These are phyloP conservation scores for Cercospora beticola DNA, from an alignment of 2,329 filamentous ascomycete species.

Conservation along the genomic window DNA sequence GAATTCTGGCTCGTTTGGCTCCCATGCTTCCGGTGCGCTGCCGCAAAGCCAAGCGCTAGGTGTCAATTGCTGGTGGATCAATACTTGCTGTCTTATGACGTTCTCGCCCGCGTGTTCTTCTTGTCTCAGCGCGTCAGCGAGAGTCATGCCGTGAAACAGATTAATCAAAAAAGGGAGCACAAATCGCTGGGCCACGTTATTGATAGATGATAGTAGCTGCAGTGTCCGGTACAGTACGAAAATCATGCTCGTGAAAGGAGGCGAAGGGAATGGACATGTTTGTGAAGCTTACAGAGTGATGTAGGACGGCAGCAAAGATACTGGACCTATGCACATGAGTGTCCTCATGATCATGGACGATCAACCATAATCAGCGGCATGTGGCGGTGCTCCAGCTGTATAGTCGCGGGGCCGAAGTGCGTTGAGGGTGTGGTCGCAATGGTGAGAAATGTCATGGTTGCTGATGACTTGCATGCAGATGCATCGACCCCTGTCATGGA, in stretches of 20 bases:
- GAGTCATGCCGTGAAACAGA: slow-evolving; percentile 9
- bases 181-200: slow-evolving; percentile 4
- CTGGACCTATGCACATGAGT: neutral
- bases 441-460: slow-evolving; percentile 7
- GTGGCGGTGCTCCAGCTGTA: slow-evolving; percentile 8
- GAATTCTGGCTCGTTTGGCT: neutral
- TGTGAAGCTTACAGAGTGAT: slow-evolving; percentile 8
- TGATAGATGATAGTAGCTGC: slow-evolving; percentile 3
- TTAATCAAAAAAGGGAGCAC: slow-evolving; percentile 4
- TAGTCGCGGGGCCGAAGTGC: neutral
- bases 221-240: neutral
- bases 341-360: slow-evolving; percentile 1
- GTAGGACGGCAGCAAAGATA: neutral
- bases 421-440: slow-evolving; percentile 10
- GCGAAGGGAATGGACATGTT: neutral
- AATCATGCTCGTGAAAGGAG: slow-evolving; percentile 6
- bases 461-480: slow-evolving; percentile 14
- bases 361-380: slow-evolving; percentile 1
- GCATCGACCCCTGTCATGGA: slow-evolving; percentile 8
- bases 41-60: slow-evolving; percentile 1
- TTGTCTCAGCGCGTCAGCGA: neutral
- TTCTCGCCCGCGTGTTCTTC: slow-evolving; percentile 1
- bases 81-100: neutral
- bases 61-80: neutral
- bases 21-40: neutral